Percentiles rank a stretch among this genome's conserved stretches.
Conservation (phyloP, 345 rosid species). For the Eucalyptus paniculata region DNA sequence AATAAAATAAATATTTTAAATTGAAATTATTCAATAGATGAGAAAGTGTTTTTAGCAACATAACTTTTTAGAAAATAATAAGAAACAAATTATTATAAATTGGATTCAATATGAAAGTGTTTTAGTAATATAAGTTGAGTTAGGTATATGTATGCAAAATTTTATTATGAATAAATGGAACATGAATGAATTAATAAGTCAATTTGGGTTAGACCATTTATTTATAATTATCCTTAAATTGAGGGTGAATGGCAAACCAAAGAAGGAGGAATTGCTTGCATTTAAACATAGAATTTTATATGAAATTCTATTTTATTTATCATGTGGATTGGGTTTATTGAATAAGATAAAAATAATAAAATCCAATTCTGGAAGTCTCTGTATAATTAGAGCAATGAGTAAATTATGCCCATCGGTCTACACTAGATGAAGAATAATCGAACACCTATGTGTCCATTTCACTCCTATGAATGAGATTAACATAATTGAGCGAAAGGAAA, state of each 20-base stretch:
- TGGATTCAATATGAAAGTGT: too few species aligned
- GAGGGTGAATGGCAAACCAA: background rate
- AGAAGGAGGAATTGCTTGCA: background rate
- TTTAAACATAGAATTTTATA: background rate
- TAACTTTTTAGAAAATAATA: too few species aligned
- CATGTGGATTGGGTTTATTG: background rate
- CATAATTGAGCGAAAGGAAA: background rate
- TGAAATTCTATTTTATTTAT: background rate
- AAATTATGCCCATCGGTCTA: background rate
- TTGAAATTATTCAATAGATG: too few species aligned
- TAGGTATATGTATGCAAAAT: fast-evolving
- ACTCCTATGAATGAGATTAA: background rate
- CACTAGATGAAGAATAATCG: background rate
- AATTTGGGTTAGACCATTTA: too few species aligned
- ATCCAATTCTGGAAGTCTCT: background rate
- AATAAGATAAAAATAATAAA: background rate
- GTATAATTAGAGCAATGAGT: background rate
- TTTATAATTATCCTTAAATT: too few species aligned
- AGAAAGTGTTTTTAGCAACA: too few species aligned
- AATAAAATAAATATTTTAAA: too few species aligned
- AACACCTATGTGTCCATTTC: background rate
- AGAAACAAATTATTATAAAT: too few species aligned
- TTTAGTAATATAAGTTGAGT: too few species aligned
- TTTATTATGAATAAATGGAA: too few species aligned
- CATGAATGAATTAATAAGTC: fast-evolving